A percentile compares a stretch with the other conserved stretches of the same genome.
Conservation (phyloP, 495 filamentous ascomycete genomes). For the Trichoderma gamsii region DNA sequence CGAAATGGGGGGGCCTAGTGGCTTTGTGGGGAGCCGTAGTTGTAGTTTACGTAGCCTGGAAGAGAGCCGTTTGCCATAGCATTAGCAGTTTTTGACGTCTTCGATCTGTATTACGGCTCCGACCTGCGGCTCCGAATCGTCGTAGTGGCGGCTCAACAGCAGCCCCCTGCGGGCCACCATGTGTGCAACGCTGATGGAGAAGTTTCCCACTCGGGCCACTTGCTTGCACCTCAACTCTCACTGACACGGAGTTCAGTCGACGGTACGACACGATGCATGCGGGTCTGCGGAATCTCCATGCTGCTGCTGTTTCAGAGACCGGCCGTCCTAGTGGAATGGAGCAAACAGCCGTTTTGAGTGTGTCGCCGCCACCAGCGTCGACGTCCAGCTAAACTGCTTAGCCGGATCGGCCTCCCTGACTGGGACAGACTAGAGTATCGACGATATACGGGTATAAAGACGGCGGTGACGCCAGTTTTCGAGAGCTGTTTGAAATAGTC, state of each 20-base stretch:
- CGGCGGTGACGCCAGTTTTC: not conserved
- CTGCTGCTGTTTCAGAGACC: not conserved
- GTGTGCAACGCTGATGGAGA: not conserved
- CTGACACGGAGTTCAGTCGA: no score
- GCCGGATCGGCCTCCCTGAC: not conserved
- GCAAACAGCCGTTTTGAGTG: conserved; percentile 4
- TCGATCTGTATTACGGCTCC: no score
- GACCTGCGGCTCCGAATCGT: not conserved
- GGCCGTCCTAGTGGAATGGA: not conserved
- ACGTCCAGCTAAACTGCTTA: not conserved
- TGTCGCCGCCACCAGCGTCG: not conserved
- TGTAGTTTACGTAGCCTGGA: not conserved
- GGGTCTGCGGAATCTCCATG: conserved; percentile 4
- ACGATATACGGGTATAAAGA: not conserved
- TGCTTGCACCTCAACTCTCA: no score
- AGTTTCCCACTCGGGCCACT: not conserved
- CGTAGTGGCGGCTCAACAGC: not conserved
- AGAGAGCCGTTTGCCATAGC: no score
- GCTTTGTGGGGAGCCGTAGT: conserved; percentile 5
- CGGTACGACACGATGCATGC: not conserved
- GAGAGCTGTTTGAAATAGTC: not conserved
- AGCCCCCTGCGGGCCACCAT: not conserved
- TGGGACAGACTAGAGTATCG: not conserved
- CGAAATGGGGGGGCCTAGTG: conserved; percentile 2
- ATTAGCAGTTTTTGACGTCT: no score